Percentiles rank a stretch among this genome's conserved stretches.
These are phyloP conservation scores for Penicillium pulvis DNA, from an alignment of 495 filamentous ascomycete species.

Conservation along the genomic window DNA sequence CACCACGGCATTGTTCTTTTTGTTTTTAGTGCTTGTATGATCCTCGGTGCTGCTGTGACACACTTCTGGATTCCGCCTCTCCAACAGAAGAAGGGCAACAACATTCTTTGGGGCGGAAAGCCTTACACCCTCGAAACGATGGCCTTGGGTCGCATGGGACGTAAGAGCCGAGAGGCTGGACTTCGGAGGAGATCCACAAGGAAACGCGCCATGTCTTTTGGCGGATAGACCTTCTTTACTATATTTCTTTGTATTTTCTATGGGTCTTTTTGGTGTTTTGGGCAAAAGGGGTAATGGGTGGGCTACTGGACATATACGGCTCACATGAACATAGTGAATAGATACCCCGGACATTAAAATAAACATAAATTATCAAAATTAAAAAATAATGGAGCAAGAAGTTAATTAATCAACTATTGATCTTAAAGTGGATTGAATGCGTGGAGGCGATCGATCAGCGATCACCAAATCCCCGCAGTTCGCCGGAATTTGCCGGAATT, in stretches of 20 bases:
- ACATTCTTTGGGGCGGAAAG: constrained; percentile 42
- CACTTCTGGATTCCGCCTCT: constrained; percentile 48
- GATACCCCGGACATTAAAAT: constrained; percentile 1
- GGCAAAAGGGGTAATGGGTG: neutral
- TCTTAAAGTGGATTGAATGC: too few relatives aligned
- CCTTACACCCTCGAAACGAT: constrained; percentile 46
- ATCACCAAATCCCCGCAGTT: neutral
- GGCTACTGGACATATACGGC: constrained; percentile 3
- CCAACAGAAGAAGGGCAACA: constrained; percentile 30
- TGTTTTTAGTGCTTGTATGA: constrained; percentile 50
- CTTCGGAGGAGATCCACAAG: constrained; percentile 23
- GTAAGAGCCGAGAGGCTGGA: constrained; percentile 41
- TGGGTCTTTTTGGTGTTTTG: constrained; percentile 1
- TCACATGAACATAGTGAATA: constrained; percentile 1
- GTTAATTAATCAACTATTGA: neutral
- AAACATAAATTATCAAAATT: neutral
- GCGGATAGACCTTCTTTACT: neutral
- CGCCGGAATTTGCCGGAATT: constrained; percentile 12
- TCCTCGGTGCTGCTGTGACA: constrained; percentile 47
- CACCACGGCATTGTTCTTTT: constrained; percentile 48
- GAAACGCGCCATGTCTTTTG: constrained; percentile 26
- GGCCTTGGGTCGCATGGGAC: constrained; percentile 40
- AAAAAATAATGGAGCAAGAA: neutral
- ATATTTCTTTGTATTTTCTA: neutral
- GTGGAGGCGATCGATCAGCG: too few relatives aligned